These are phyloP conservation scores for Colletotrichum sp. DNA, from an alignment of 2,329 filamentous ascomycete genomes.

Conservation along the genomic window DNA sequence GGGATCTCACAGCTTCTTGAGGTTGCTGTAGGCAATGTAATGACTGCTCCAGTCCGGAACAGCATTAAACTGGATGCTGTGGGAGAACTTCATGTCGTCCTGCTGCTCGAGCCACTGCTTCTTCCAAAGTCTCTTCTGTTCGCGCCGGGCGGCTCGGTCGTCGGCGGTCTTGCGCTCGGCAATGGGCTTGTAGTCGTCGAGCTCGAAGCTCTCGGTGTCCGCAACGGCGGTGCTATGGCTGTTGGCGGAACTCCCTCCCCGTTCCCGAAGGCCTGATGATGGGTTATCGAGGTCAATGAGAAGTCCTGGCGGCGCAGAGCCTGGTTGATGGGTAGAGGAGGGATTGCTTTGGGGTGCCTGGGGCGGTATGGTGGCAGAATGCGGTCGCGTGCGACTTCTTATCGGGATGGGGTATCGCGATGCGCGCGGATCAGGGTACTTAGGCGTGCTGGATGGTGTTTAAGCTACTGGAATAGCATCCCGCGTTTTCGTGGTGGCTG, in stretches of 20 bases:
- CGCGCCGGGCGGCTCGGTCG: constrained; percentile 37
- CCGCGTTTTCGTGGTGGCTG: constrained; percentile 13
- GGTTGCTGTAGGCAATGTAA: constrained; percentile 97
- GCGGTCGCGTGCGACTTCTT: constrained; percentile 9
- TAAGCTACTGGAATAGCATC: constrained; percentile 13
- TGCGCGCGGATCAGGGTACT: neutral
- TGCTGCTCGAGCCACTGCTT: constrained; percentile 72
- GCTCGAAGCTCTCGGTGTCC: constrained; percentile 38
- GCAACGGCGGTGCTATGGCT: neutral
- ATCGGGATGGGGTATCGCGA: constrained; percentile 13
- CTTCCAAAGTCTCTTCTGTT: constrained; percentile 64
- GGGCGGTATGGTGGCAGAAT: constrained; percentile 19
- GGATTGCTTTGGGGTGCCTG: constrained; percentile 6
- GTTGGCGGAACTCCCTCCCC: constrained; percentile 21
- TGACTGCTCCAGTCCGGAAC: constrained; percentile 99
- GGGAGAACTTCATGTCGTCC: constrained; percentile 99
- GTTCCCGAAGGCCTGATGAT: constrained; percentile 17
- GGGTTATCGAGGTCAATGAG: constrained; percentile 14
- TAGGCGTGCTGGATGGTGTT: neutral
- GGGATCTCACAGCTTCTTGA: constrained; percentile 88
- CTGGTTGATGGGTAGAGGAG: constrained; percentile 23
- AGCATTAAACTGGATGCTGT: constrained; percentile 99
- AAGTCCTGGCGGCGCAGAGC: constrained; percentile 12
- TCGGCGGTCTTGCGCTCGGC: constrained; percentile 30
- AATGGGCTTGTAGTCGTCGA: constrained; percentile 43